A percentile compares a stretch with the other conserved stretches of the same genome.
phyloP scores from a whole-genome alignment of 2,329 filamentous ascomycete genomes.

The Pseudofabraea citricarpa region DNA sequence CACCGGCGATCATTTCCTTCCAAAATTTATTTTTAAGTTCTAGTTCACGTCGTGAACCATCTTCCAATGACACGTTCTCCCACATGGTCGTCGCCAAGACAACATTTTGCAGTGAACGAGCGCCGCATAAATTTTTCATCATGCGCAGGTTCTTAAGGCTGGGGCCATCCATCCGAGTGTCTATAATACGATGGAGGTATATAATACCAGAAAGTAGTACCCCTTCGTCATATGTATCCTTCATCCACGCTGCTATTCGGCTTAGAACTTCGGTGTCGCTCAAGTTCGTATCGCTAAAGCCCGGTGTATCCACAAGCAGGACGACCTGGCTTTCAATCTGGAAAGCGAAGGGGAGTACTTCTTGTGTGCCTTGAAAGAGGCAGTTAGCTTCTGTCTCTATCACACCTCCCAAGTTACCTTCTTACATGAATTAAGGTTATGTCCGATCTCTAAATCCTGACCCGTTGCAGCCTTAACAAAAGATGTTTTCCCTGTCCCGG shows the following conservation, averaged over 20 bases:
- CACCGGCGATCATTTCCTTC: constrained; percentile 7
- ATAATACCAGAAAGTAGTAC: constrained; percentile 27
- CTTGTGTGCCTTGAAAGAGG: neutral
- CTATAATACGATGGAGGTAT: constrained; percentile 31
- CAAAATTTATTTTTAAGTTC: constrained; percentile 11
- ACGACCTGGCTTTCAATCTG: neutral
- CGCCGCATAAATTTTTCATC: constrained; percentile 35
- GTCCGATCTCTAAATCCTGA: constrained; percentile 22
- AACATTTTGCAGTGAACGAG: constrained; percentile 27
- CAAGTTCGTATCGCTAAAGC: constrained; percentile 33
- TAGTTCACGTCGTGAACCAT: constrained; percentile 14
- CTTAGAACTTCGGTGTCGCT: constrained; percentile 32
- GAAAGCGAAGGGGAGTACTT: constrained; percentile 14
- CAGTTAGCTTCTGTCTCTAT: neutral
- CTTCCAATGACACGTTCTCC: constrained; percentile 15
- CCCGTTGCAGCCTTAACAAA: constrained; percentile 27
- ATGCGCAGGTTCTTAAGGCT: constrained; percentile 29
- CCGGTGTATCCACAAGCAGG: constrained; percentile 30
- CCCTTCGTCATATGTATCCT: neutral
- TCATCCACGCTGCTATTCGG: constrained; percentile 29
- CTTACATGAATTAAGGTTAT: constrained; percentile 26
- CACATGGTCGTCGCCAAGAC: constrained; percentile 35
- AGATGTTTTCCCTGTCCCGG: constrained; percentile 34
- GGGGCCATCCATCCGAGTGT: constrained; percentile 28
- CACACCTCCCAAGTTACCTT: neutral